phyloP scores from a whole-genome alignment of 306 rosid species.

The Pterocarpus santalinus region DNA sequence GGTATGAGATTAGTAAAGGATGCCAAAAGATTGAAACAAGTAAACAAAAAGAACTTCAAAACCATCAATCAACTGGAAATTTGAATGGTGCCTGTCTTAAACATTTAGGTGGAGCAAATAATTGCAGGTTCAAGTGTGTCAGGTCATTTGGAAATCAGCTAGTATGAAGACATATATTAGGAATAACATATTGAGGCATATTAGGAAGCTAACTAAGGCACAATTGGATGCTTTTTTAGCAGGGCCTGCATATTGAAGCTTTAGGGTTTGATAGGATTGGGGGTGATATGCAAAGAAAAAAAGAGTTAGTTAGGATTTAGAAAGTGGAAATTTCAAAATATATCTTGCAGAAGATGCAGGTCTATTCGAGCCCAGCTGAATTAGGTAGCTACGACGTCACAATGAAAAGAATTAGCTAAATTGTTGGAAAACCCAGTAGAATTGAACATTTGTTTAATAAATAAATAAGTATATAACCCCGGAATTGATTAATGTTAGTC shows the following conservation, averaged over 20 bases:
- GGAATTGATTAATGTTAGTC: conserved; percentile 5
- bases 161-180: neutral
- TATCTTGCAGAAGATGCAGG: conserved; percentile 8
- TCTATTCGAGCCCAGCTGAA: conserved; percentile 14
- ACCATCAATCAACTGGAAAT: neutral
- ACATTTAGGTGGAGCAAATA: conserved; percentile 2
- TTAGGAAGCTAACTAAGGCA: neutral
- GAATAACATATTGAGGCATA: neutral
- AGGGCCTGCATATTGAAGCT: neutral
- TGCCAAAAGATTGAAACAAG: conserved; percentile 3
- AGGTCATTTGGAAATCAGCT: neutral
- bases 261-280: neutral
- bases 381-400: neutral
- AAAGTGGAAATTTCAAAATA: conserved; percentile 7
- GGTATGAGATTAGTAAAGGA: neutral
- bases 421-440: neutral
- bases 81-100: neutral
- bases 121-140: neutral
- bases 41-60: conserved; percentile 3
- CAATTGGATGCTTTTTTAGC: neutral
- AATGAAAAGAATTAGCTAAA: neutral
- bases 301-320: neutral
- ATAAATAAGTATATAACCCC: neutral
- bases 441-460: conserved; percentile 1
- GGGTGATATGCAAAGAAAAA: neutral